These are phyloP conservation scores for Candida sojae DNA, from an alignment of 1,139 yeast genomes.

Conservation along the genomic window DNA sequence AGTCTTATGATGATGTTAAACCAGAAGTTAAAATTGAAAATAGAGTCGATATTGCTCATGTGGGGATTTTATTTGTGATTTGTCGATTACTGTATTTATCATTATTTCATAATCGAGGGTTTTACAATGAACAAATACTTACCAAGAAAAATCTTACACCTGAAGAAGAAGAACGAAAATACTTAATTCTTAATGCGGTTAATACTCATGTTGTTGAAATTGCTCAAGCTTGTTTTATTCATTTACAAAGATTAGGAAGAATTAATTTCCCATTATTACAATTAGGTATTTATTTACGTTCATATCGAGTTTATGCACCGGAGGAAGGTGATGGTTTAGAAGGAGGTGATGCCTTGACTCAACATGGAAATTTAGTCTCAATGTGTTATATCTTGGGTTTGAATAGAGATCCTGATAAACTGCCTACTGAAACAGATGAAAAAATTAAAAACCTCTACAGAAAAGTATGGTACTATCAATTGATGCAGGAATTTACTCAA, in stretches of 20 bases:
- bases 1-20: conserved; percentile 18
- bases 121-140: conserved; percentile 27
- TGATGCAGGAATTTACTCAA: conserved; percentile 32
- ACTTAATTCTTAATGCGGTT: conserved; percentile 29
- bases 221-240: conserved; percentile 30
- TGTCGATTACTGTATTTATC: conserved; percentile 34
- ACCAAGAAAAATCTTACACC: conserved; percentile 17
- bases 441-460: conserved; percentile 40
- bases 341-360: conserved; percentile 42
- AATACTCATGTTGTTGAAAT: conserved; percentile 26
- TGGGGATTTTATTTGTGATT: conserved; percentile 33
- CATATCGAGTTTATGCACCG: conserved; percentile 49
- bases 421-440: conserved; percentile 20
- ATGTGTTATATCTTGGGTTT: conserved; percentile 48
- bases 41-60: conserved; percentile 32
- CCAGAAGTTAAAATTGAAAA: conserved; percentile 22
- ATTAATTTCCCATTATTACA: conserved; percentile 29
- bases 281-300: conserved; percentile 40
- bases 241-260: conserved; percentile 26
- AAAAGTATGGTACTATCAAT: conserved; percentile 51
- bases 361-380: conserved; percentile 37
- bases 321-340: conserved; percentile 54
- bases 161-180: conserved; percentile 31
- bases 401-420: conserved; percentile 41
- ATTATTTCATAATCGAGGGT: conserved; percentile 33